These are phyloP conservation scores for Candida andamanensis DNA, from an alignment of 805 yeast genomes.

Conservation along the genomic window DNA sequence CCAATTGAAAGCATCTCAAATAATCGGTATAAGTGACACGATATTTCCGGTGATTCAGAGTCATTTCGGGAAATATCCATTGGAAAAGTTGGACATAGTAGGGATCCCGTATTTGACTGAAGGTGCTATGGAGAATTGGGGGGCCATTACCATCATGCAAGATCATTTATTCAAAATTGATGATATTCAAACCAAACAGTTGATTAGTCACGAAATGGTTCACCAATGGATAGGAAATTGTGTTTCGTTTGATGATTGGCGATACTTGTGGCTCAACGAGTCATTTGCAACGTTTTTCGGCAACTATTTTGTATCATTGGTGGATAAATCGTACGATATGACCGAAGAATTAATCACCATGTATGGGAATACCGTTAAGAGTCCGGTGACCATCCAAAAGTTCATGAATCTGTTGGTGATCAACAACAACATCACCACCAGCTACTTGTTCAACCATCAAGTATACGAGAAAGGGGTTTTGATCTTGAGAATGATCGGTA, in stretches of 20 bases:
- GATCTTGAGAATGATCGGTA: slow-evolving; percentile 48
- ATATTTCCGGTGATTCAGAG: slow-evolving; percentile 45
- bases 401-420: slow-evolving; percentile 26
- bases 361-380: slow-evolving; percentile 3
- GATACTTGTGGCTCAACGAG: slow-evolving; percentile 69
- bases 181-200: slow-evolving; percentile 40
- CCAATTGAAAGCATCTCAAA: slow-evolving; percentile 35
- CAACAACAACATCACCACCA: slow-evolving; percentile 15
- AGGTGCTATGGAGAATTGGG: slow-evolving; percentile 81
- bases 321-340: slow-evolving; percentile 7
- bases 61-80: slow-evolving; percentile 49
- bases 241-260: slow-evolving; percentile 65
- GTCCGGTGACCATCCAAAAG: slow-evolving; percentile 22
- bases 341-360: slow-evolving; percentile 29
- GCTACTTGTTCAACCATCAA: slow-evolving; percentile 45
- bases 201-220: slow-evolving; percentile 66
- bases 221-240: slow-evolving; percentile 80
- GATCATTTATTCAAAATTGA: slow-evolving; percentile 36
- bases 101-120: slow-evolving; percentile 68
- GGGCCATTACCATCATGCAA: slow-evolving; percentile 56
- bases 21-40: slow-evolving; percentile 44
- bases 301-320: slow-evolving; percentile 21
- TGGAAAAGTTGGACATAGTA: slow-evolving; percentile 60
- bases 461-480: slow-evolving; percentile 60
- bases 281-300: slow-evolving; percentile 75